Evolutionary conservation across 1,284 basidiomycete species (phyloP), one percentile per base, ranked within the genome.

Genomic region (Tilletia caries): DNA sequence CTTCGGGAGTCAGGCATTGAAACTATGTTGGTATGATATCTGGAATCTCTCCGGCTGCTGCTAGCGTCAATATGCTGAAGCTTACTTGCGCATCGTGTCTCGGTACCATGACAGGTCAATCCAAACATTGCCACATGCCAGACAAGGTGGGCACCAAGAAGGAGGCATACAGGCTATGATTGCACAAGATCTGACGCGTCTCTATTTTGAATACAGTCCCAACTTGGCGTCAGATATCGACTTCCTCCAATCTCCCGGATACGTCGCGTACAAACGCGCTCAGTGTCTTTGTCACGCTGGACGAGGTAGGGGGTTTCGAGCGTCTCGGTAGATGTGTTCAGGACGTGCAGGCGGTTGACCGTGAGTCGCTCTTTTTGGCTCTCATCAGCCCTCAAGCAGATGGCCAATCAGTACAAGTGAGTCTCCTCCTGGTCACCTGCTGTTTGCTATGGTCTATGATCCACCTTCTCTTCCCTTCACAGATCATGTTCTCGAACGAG

Each of bases 261-360:
- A 98, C 85, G 96, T 99, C 71, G 95, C 95, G 75, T 97, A 98
- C 82, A 93, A 98, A 23, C 87, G 96, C 96, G 8, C 87, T 99
- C 72, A 99, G 98, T 83, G 96, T 98, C 76, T 96, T 96, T 80
- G 95, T 98, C 80, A 92, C 91, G 83, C 89, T 99, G 68, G 95
- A 98, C 85, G 91, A 91, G 81, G 98, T 98, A 96, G 96, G 95
- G 82, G 88, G 98, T 46, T 87, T 98, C 68, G 95, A 98, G 79
- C 89, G 95, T 71, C 87, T 99, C 48, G 95, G 95, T 71, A 90
- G 95, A 98, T 84, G 90, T 98, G 64, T 94, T 93, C 23, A 72
- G 77, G 23, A 82, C 85, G 93, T 95, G 34, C 90, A 96, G 86
- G 96, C 96, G 73, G 87, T 99, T 69, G 96, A 96, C 85, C 92